These are phyloP conservation scores for Incumbomyces lentus DNA, from an alignment of 2,329 filamentous ascomycete species.

Conservation along the genomic window DNA sequence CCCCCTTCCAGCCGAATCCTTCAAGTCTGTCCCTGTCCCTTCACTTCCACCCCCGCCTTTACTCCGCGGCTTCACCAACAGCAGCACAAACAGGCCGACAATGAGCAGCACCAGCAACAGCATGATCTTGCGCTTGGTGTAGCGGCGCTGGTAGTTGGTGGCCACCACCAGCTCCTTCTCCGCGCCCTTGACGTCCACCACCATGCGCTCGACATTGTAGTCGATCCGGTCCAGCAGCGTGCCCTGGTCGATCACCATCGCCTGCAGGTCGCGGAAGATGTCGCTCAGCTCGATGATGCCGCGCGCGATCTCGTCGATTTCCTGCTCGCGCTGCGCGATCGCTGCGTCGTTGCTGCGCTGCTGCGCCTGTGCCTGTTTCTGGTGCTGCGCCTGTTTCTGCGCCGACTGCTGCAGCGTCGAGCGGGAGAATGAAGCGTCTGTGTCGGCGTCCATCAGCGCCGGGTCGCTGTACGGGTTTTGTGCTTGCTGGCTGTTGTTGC, in stretches of 20 bases:
- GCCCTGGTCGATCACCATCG: conserved; percentile 87
- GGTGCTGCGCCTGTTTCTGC: conserved; percentile 43
- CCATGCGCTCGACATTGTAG: conserved; percentile 95
- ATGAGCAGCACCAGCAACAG: conserved; percentile 77
- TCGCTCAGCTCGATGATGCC: conserved; percentile 95
- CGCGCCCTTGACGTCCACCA: conserved; percentile 81
- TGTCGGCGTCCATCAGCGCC: conserved; percentile 83
- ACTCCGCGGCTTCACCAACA: conserved; percentile 66
- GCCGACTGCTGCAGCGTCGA: conserved; percentile 72
- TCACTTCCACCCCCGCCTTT: background rate
- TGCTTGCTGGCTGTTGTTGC: no score
- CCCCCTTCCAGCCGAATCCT: no score
- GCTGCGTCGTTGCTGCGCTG: conserved; percentile 66
- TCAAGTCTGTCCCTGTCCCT: no score
- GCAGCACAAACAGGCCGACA: conserved; percentile 72
- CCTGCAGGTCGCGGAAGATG: conserved; percentile 91
- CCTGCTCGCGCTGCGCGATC: conserved; percentile 84
- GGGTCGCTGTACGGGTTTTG: conserved; percentile 68
- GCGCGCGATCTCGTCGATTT: conserved; percentile 96
- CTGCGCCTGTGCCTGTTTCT: conserved; percentile 42
- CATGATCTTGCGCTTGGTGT: conserved; percentile 86
- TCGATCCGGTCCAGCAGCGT: conserved; percentile 91
- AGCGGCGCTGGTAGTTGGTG: conserved; percentile 76
- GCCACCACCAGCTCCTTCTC: conserved; percentile 74
- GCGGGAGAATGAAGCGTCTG: conserved; percentile 85